Evolutionary conservation across 306 rosid species (phyloP).

Genomic region (Fagus crenata): DNA sequence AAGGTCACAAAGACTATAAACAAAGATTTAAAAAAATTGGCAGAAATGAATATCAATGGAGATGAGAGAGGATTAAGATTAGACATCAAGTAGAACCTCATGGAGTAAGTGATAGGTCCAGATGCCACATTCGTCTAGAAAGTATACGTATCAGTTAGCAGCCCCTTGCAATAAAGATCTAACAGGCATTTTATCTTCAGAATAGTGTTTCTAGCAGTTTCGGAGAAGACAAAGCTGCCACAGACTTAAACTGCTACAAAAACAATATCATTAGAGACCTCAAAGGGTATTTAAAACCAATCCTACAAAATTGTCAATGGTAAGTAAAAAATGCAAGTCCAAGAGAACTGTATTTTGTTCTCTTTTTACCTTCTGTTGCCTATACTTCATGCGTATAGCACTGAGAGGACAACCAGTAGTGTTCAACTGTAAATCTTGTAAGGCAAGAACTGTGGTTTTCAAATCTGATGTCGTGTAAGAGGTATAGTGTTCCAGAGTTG

Average conservation of each 20-base stretch:
- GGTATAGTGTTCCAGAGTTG: slow-evolving; percentile 77
- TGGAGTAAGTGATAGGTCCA: slow-evolving; percentile 30
- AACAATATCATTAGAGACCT: slow-evolving; percentile 22
- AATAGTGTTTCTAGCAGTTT: slow-evolving; percentile 65
- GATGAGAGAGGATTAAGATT: slow-evolving; percentile 38
- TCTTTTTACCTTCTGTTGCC: slow-evolving; percentile 63
- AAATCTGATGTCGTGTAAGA: slow-evolving; percentile 67
- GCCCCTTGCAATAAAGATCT: slow-evolving; percentile 33
- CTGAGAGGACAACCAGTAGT: slow-evolving; percentile 58
- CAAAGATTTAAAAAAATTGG: slow-evolving; percentile 31
- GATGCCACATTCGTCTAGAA: slow-evolving; percentile 26
- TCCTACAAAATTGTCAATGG: neutral
- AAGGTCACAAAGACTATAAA: slow-evolving; percentile 43
- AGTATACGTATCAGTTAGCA: slow-evolving; percentile 42
- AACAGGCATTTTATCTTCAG: slow-evolving; percentile 34
- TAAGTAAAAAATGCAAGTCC: neutral
- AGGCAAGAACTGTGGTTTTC: slow-evolving; percentile 65
- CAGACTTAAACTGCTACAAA: slow-evolving; percentile 61
- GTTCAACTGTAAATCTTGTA: slow-evolving; percentile 79
- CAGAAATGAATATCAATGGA: slow-evolving; percentile 37
- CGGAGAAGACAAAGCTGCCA: slow-evolving; percentile 68
- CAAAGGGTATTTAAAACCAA: neutral
- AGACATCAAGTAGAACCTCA: slow-evolving; percentile 37
- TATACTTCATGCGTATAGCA: slow-evolving; percentile 66
- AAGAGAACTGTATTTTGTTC: neutral